A percentile compares a stretch with the other conserved stretches of the same genome.
Evolutionary conservation across 371 early-diverging fungal genomes (phyloP).

Genomic region (Chytridium lagenaria): DNA sequence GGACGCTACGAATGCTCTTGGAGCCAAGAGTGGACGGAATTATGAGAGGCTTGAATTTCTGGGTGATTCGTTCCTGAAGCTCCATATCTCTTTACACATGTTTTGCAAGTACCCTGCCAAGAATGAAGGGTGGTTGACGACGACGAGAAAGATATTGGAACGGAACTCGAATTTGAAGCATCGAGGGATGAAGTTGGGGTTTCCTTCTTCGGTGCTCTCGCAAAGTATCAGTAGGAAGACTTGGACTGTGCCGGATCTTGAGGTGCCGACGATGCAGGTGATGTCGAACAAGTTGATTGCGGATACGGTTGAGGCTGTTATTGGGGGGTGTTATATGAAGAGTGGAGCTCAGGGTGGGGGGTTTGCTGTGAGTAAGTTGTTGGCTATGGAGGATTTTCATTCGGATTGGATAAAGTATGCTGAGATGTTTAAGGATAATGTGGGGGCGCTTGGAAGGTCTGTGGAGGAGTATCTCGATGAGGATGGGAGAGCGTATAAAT

Average conservation of each 20-base stretch:
- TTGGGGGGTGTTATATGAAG: slow-evolving; percentile 72
- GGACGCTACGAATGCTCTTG: slow-evolving; percentile 42
- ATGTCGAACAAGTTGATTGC: slow-evolving; percentile 80
- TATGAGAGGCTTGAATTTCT: slow-evolving; percentile 96
- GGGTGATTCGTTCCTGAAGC: slow-evolving; percentile 95
- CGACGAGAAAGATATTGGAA: slow-evolving; percentile 37
- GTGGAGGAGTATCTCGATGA: neutral
- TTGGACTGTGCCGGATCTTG: slow-evolving; percentile 40
- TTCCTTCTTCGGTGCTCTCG: slow-evolving; percentile 58
- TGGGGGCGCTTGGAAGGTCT: neutral
- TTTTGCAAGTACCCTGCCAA: slow-evolving; percentile 77
- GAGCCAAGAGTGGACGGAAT: slow-evolving; percentile 68
- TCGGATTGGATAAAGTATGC: slow-evolving; percentile 37
- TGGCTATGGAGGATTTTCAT: slow-evolving; percentile 37
- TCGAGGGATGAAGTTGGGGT: slow-evolving; percentile 54
- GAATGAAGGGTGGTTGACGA: slow-evolving; percentile 68
- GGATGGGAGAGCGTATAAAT: neutral
- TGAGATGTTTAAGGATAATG: slow-evolving; percentile 3
- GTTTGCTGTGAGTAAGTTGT: slow-evolving; percentile 47
- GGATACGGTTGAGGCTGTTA: slow-evolving; percentile 86
- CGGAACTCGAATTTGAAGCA: slow-evolving; percentile 64
- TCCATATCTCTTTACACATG: slow-evolving; percentile 75
- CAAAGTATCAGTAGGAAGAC: slow-evolving; percentile 34
- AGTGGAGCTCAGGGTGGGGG: slow-evolving; percentile 70
- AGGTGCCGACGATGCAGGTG: neutral